These are phyloP conservation scores for Setaria viridis DNA, from an alignment of 202 grass and related monocot species.

Conservation along the genomic window DNA sequence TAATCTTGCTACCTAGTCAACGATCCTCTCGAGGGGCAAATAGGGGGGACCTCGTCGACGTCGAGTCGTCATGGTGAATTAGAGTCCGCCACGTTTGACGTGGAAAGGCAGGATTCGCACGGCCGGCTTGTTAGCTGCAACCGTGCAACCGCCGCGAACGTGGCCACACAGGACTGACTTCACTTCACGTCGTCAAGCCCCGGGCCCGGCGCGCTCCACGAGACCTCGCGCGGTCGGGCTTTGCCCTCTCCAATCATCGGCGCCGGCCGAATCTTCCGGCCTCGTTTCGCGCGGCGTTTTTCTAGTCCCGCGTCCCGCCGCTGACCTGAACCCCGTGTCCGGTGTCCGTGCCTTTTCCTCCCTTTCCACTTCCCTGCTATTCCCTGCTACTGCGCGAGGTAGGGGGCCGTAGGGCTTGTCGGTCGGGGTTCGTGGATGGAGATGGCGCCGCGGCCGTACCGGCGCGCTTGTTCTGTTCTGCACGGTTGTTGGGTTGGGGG, in stretches of 20 bases:
- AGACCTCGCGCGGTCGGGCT: not conserved
- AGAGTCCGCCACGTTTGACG: constrained; percentile 11
- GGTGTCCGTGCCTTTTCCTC: not conserved
- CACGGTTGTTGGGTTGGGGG: not conserved
- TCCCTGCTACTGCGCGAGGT: not conserved
- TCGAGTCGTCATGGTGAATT: not conserved
- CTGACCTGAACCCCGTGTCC: not conserved
- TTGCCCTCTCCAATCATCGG: constrained; percentile 18
- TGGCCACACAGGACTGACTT: not conserved
- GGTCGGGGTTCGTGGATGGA: not conserved
- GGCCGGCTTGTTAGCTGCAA: constrained; percentile 26
- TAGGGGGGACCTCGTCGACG: not conserved
- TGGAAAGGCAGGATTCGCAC: not conserved
- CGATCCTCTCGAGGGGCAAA: not conserved
- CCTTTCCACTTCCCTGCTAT: not conserved
- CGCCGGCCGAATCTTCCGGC: not conserved
- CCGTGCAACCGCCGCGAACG: constrained; percentile 14
- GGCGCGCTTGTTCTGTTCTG: not conserved
- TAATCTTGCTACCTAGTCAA: not conserved
- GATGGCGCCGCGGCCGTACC: not conserved
- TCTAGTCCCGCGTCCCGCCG: not conserved
- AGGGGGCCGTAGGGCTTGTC: not conserved
- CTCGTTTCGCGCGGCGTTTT: not conserved
- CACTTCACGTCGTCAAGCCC: not conserved
- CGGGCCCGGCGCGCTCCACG: not conserved